Base-by-base conservation (phyloP, 208 protist genomes). In the Wallacemonas sp. region DNA sequence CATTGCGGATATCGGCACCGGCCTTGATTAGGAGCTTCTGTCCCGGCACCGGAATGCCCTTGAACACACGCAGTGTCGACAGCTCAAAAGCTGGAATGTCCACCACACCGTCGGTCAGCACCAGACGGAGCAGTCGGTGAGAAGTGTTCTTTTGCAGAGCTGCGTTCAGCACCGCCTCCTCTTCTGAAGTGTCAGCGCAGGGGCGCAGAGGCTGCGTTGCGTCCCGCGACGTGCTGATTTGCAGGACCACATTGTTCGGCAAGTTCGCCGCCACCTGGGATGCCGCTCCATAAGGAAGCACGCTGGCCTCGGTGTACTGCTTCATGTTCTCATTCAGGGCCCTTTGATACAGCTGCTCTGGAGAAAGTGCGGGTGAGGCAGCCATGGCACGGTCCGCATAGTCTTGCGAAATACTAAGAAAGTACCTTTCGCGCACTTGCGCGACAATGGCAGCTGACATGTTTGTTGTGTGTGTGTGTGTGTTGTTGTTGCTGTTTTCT, bases 201-300 rank as follows among this genome's bases (percentile, higher is more conserved):
- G 85, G 88, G 11, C 82, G 64, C 49, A 95, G 70, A 1, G 90
- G 85, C 72, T 95, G 90, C 32, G 87, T 95, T 1, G 81, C 83
- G 52, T 95, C 90, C 11, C 90, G 74, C 1, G 85, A 87, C 4
- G 55, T 81, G 38, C 60, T 78, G n/a, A 93, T 81, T 64, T 95
- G 90, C 54, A 93, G 62, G 26, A 95, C 80, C 2, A 89, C 70
- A n/a, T 73, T 23, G 24, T 44, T 72, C 11, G 80, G 68, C 46
- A 95, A 26, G 0, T 68, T 74, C 1, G 74, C 71, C 49, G 39
- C 68, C 1, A 66, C 44, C 55, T 92, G 86, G 0, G 80, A 79
- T 0, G 74, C 69, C 4, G 86, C 72, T 8, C 76, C 81, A 62
- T 78, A 87, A 21, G 85, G 88, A 24, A 92, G 74, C 24, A 80